Evolutionary conservation across 805 yeast genomes (phyloP), one percentile per base, ranked within the genome.

Genomic region (Helenozyma rhizophorensis): DNA sequence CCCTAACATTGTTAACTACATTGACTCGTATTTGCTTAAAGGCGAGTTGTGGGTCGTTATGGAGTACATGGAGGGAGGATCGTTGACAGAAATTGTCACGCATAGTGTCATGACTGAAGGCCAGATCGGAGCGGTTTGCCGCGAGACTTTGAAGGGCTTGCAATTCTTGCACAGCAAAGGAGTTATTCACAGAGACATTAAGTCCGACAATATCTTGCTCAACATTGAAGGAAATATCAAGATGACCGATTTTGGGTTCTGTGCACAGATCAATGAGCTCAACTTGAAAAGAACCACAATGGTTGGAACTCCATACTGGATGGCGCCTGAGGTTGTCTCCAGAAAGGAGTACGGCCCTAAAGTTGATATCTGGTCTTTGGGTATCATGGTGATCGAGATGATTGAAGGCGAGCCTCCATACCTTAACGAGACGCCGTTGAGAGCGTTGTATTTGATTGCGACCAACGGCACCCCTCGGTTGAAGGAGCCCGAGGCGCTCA

Each of bases 231-330:
- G 98, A 25, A 82, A 87, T 45, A 87, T 93, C 52, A 93, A 93
- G 61, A 70, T 93, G 55, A 93, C 98, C 0, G 98, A 93, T 62
- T 86, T 86, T 57, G 95, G 95, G 1, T 93, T 90, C 65, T 93
- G 98, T 64, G 99, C 98, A 0, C 95, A 89, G 59, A 66, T 65
- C 39, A 84, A 83, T 23, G 94, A 83, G 44, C 74, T 76, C 34
- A 83, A 84, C 44, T 68, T 83, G 34, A 89, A 90, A 58, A 78
- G 99, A 56, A 88, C 96, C 3, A 93, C 99, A 4, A 87, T 93
- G 95, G 98, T 93, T 12, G 99, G 99, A 11, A 93, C 99, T 0
- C 98, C 99, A 10, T 93, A 93, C 58, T 93, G 99, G 99, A 93
- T 93, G 99, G 99, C 99, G 0, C 99, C 99, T 1, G 99, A 93